Base-by-base conservation (phyloP, 257 asterid genomes). In the Gentiana dahurica region DNA sequence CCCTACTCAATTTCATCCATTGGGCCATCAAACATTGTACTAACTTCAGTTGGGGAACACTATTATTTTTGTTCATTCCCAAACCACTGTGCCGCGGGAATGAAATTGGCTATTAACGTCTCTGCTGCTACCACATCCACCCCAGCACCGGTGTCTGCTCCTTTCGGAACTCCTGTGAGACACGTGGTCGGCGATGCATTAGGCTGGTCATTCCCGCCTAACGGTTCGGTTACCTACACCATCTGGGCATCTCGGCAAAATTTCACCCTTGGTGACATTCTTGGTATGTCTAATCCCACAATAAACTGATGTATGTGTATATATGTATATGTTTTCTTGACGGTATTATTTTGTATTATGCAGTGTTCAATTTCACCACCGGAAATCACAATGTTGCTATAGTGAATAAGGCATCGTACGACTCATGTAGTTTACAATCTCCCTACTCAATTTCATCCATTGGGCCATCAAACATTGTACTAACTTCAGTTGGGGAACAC, bases 1-100 rank as follows among this genome's bases (percentile, higher is more conserved):
- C 65, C 60, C 36, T 68, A 73, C n/a, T 79, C 80, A 49, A 12
- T 1, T 0, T 0, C 57, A 13, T 71, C 71, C 60, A 3, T 52
- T 3, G 79, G 83, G 24, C 88, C 85, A 9, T 69, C 67, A 5
- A 81, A 69, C 58, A 10, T 81, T 6, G 73, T 74, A 34, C 73
- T 81, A 34, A 60, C 15, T 58, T 38, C 81, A 2, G 38, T 61
- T 35, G 86, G 85, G 2, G 64, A 64, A 4, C 78, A 71, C 70
- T 55, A 73, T 58, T 81, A 65, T 68, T 78, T 81, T 46, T 81
- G 81, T 71, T 66, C 78, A 6, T 0, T 79, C 3, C 83, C 73
- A 44, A 5, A 60, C 49, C 89, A 81, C 51, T 81, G 89, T 58
- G 48, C 6, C 32, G 2, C 4, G 1, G 86, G 83, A 1, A 83